These are phyloP conservation scores for Cordyceps cateniannulata DNA, from an alignment of 2,329 filamentous ascomycete genomes.

Conservation along the genomic window DNA sequence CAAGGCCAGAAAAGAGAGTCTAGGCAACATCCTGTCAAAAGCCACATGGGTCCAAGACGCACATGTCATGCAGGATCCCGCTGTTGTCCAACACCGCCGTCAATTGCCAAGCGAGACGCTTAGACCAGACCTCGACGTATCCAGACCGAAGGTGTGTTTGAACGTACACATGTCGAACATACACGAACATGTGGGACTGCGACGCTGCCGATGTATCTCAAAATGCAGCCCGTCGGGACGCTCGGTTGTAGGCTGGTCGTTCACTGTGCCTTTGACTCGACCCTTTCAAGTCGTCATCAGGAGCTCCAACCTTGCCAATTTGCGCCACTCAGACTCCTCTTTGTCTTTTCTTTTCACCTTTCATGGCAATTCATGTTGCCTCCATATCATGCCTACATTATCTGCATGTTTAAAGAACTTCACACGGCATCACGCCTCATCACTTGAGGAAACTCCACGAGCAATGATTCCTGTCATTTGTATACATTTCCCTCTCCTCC, in stretches of 20 bases:
- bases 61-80: not conserved
- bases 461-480: not conserved
- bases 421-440: not conserved
- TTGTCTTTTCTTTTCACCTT: too few species aligned
- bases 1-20: not conserved
- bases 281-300: too few species aligned
- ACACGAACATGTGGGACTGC: too few species aligned
- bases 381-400: not conserved
- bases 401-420: not conserved
- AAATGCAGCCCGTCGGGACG: too few species aligned
- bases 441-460: not conserved
- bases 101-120: not conserved
- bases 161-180: too few species aligned
- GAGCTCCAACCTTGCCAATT: too few species aligned
- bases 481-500: not conserved
- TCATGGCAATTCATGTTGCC: too few species aligned
- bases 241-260: too few species aligned
- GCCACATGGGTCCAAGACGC: not conserved
- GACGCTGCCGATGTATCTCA: too few species aligned
- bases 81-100: not conserved
- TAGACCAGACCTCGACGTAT: not conserved
- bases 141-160: too few species aligned
- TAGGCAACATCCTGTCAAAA: not conserved
- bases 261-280: too few species aligned
- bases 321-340: too few species aligned